Base-by-base conservation (phyloP, 2,329 filamentous ascomycete species). In the Aspergillus fischeri region DNA sequence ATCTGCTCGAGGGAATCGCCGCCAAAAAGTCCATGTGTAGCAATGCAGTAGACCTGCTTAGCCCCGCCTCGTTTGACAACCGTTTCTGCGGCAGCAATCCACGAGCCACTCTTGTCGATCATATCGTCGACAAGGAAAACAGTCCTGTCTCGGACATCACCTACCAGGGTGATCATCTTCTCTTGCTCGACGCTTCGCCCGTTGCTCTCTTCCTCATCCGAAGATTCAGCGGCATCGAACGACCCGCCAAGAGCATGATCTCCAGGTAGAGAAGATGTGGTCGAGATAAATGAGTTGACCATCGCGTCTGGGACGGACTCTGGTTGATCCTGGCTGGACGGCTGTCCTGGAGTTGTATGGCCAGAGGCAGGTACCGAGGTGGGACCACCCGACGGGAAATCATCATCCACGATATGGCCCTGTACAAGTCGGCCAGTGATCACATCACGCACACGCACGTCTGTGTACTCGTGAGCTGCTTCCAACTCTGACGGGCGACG, bases 71-170 rank as follows among this genome's bases (percentile, higher is more conserved):
- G 86, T 81, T 97, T 97, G 53, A 96, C 90, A 2, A 96, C 93
- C 1, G 92, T 96, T 79, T 99, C 94, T 11, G 94, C 94, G 6
- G 94, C 94, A 5, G 93, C 93, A 65, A 99, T 95, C 94, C 94
- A 99, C 6, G 91, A 96, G 14, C 89, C 91, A 9, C 92, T 87
- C 78, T 96, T 97, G 78, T 99, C 94, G 69, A 99, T 97, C 90
- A 99, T 97, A 73, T 99, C 94, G 73, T 99, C 94, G 51, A 99
- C 90, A 60, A 99, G 92, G 71, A 99, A 89, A 54, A 97, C 94
- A 0, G 91, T 88, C 57, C 91, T 86, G 70, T 91, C 86, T 70
- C 87, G 89, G 59, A 99, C 94, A 67, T 97, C 91, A 59, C 94
- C 94, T 14, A 99, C 94, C n/a, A 99, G 81, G 0, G 94, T 99